phyloP scores from a whole-genome alignment of 2,329 filamentous ascomycete genomes.

The Venturia asperata region DNA sequence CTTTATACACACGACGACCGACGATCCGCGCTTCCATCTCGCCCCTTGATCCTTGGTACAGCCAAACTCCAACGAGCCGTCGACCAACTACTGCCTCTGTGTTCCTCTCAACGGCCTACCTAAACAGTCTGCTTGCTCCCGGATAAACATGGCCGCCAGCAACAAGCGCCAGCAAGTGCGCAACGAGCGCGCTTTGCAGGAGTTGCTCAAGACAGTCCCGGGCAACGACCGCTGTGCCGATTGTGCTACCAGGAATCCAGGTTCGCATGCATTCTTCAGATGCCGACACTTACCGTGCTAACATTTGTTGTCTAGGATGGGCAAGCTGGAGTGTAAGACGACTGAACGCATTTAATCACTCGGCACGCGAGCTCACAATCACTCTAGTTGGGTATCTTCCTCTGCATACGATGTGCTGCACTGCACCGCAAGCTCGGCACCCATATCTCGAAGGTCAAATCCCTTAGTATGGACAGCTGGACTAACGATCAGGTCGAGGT shows the following conservation, averaged over 20 bases:
- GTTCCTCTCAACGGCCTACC: neutral
- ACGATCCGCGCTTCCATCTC: neutral
- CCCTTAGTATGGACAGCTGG: conserved; percentile 97
- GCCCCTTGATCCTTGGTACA: neutral
- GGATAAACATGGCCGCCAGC: conserved; percentile 45
- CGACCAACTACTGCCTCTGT: neutral
- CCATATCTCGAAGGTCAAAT: conserved; percentile 98
- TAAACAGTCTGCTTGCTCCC: neutral
- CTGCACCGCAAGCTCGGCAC: conserved; percentile 95
- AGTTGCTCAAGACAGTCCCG: conserved; percentile 73
- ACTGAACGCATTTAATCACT: neutral
- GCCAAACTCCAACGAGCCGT: neutral
- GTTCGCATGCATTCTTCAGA: conserved; percentile 44
- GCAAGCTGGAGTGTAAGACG: conserved; percentile 86
- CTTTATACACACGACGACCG: neutral
- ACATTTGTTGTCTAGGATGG: conserved; percentile 57
- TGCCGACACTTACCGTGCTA: conserved; percentile 16
- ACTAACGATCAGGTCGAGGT: conserved; percentile 93
- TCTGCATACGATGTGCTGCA: conserved; percentile 95
- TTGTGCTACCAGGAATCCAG: conserved; percentile 84
- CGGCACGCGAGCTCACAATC: conserved; percentile 3
- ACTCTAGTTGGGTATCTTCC: conserved; percentile 79
- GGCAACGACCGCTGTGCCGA: conserved; percentile 95
- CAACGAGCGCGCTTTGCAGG: conserved; percentile 87
- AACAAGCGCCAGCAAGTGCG: conserved; percentile 97